A percentile compares a stretch with the other conserved stretches of the same genome.
Conservation (phyloP, 345 rosid genomes). For the Cardamine resedifolia region DNA sequence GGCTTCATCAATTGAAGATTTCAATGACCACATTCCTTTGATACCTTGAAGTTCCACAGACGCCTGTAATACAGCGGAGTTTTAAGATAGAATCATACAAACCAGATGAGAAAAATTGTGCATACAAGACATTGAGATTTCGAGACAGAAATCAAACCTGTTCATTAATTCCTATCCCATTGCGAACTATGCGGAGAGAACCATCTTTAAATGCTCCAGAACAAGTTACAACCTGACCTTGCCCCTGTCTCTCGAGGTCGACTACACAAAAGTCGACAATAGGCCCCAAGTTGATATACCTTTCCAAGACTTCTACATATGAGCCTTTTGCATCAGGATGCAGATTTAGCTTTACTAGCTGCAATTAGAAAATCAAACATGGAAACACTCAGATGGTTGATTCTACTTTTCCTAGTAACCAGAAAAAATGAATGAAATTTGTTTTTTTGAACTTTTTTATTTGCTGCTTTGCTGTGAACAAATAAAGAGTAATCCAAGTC, state of each 20-base stretch:
- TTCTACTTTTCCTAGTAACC: not conserved
- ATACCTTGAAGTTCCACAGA: constrained; percentile 99
- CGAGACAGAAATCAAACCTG: constrained; percentile 53
- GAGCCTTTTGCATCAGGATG: constrained; percentile 98
- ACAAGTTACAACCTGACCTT: constrained; percentile 99
- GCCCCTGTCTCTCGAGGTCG: constrained; percentile 99
- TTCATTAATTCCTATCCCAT: constrained; percentile 98
- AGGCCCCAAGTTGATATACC: constrained; percentile 94
- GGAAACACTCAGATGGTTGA: constrained; percentile 1
- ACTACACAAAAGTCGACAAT: constrained; percentile 96
- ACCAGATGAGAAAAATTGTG: constrained; percentile 6
- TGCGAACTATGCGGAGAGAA: constrained; percentile 93
- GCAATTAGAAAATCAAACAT: constrained; percentile 38
- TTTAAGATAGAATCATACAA: constrained; percentile 2
- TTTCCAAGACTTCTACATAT: constrained; percentile 91
- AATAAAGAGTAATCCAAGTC: not conserved
- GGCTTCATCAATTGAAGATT: constrained; percentile 92
- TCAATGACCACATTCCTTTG: constrained; percentile 99
- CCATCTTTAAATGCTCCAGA: constrained; percentile 99
- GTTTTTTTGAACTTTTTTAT: not conserved
- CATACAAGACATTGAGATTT: not conserved
- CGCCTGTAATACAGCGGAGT: constrained; percentile 53
- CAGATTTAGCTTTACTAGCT: constrained; percentile 88
- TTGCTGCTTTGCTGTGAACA: not conserved
- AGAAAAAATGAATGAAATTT: not conserved